Percentiles rank a stretch among this genome's conserved stretches.
phyloP scores from a whole-genome alignment of 2,329 filamentous ascomycete genomes.

The Colletotrichum salicis region DNA sequence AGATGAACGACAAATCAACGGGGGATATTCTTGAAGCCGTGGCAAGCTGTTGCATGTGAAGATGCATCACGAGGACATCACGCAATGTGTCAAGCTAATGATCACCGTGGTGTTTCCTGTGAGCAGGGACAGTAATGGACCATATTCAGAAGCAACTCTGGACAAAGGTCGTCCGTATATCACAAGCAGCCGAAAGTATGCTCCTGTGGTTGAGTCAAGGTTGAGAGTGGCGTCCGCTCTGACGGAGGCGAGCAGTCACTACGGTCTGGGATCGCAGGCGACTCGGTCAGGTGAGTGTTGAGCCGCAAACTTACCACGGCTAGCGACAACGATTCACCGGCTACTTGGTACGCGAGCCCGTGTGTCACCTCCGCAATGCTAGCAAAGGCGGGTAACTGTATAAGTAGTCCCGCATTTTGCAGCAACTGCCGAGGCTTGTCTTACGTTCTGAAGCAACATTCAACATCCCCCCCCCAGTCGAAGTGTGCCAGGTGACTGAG shows the following conservation, averaged over 20 bases:
- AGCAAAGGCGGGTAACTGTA: not conserved
- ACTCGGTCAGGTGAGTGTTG: slow-evolving; percentile 29
- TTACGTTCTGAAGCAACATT: slow-evolving; percentile 1
- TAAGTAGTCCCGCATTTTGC: not conserved
- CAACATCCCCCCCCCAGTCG: not conserved
- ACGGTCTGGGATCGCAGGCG: not conserved
- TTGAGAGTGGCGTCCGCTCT: slow-evolving; percentile 11
- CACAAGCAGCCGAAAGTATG: slow-evolving; percentile 17
- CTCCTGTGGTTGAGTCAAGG: slow-evolving; percentile 11
- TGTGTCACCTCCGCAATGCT: slow-evolving; percentile 15
- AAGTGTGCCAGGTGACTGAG: slow-evolving; percentile 28
- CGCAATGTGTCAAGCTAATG: not conserved
- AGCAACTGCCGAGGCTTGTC: slow-evolving; percentile 17
- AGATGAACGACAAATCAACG: not conserved
- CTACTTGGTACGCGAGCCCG: slow-evolving; percentile 1
- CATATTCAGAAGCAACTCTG: not conserved
- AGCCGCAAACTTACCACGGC: slow-evolving; percentile 23
- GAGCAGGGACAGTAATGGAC: not conserved
- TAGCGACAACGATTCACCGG: slow-evolving; percentile 16
- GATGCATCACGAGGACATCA: not conserved
- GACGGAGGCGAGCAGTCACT: slow-evolving; percentile 6
- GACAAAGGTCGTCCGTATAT: not conserved
- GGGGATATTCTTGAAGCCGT: not conserved
- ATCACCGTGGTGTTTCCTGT: not conserved
- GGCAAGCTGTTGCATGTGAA: not conserved